These are phyloP conservation scores for Arthrobotrys pseudoclavata DNA, from an alignment of 2,329 filamentous ascomycete genomes.

Conservation along the genomic window DNA sequence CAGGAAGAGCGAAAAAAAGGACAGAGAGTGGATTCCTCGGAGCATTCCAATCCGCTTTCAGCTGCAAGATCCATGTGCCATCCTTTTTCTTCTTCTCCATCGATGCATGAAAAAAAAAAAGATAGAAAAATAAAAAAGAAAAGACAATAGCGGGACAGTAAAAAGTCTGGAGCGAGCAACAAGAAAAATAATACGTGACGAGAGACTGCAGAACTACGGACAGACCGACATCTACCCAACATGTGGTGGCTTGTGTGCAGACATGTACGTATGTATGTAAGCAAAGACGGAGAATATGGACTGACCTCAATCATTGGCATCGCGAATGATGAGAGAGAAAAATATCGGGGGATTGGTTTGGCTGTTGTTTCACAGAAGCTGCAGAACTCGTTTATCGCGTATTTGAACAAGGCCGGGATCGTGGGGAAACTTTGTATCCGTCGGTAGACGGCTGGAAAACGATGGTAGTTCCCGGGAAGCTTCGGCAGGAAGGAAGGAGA, in stretches of 20 bases:
- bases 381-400: constrained; percentile 31
- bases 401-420: neutral
- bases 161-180: neutral
- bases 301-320: constrained; percentile 60
- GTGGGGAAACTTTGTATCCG: constrained; percentile 16
- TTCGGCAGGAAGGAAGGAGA: constrained; percentile 32
- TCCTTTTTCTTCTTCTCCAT: neutral
- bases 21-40: constrained; percentile 16
- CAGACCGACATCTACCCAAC: neutral
- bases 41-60: constrained; percentile 55
- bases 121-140: constrained; percentile 17
- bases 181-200: constrained; percentile 7
- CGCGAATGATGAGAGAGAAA: constrained; percentile 4
- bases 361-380: constrained; percentile 21
- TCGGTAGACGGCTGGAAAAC: neutral
- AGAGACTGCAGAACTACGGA: neutral
- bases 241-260: neutral
- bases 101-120: constrained; percentile 1
- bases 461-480: constrained; percentile 33
- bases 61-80: constrained; percentile 36
- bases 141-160: constrained; percentile 20
- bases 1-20: neutral
- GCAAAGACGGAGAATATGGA: neutral
- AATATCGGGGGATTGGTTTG: constrained; percentile 38
- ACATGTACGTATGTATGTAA: neutral